Evolutionary conservation across 2,329 filamentous ascomycete species (phyloP).

Genomic region (Cercospora berteroae): DNA sequence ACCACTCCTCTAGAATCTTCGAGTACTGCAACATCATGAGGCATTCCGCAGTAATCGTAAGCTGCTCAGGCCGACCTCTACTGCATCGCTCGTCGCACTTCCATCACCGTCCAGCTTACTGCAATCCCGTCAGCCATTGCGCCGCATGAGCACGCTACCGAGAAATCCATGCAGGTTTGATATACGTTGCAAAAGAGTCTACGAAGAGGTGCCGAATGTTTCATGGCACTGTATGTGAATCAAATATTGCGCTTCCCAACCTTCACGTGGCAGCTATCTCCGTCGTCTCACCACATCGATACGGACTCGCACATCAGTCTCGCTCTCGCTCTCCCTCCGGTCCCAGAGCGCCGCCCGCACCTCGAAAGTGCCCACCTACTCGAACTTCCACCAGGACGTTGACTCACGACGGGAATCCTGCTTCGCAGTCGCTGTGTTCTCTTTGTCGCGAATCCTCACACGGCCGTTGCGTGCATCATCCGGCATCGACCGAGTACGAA

Average conservation of each 20-base stretch:
- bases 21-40: neutral
- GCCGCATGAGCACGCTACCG: neutral
- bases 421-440: neutral
- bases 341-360: neutral
- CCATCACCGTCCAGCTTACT: neutral
- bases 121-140: neutral
- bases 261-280: neutral
- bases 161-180: neutral
- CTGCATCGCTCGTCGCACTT: neutral
- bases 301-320: neutral
- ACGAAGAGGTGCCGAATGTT: neutral
- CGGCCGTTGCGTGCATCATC: neutral
- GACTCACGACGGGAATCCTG: neutral
- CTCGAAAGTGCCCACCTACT: neutral
- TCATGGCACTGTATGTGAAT: neutral
- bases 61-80: neutral
- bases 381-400: neutral
- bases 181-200: neutral
- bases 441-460: neutral
- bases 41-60: neutral
- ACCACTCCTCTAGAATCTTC: neutral
- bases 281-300: neutral
- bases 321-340: neutral
- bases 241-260: neutral
- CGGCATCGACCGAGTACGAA: neutral